These are phyloP conservation scores for Volvox carteri DNA, from an alignment of 163 green algal genomes.

Conservation along the genomic window DNA sequence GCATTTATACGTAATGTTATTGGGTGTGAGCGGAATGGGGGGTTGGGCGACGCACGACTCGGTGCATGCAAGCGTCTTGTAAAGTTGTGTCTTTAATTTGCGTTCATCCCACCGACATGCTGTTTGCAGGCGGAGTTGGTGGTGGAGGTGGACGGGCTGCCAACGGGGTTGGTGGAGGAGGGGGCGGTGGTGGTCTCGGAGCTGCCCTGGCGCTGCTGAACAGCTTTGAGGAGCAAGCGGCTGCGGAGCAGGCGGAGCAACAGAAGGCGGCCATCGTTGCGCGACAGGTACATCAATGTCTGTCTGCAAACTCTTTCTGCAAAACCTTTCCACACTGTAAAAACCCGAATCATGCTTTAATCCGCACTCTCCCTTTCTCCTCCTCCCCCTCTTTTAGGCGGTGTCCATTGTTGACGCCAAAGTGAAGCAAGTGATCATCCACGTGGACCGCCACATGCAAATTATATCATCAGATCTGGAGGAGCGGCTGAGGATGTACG, in stretches of 20 bases:
- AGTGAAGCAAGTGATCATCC: conserved; percentile 39
- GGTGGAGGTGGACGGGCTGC: conserved; percentile 14
- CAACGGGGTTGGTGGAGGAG: not conserved
- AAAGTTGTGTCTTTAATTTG: no score
- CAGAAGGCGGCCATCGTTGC: conserved; percentile 47
- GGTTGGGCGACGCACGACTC: no score
- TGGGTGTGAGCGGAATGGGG: no score
- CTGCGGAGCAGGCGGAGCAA: conserved; percentile 38
- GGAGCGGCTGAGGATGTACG: conserved; percentile 48
- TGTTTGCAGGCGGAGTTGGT: not conserved
- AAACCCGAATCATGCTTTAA: not conserved
- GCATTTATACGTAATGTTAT: no score
- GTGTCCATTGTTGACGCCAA: conserved; percentile 51
- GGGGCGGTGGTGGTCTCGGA: not conserved
- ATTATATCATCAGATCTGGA: conserved; percentile 25
- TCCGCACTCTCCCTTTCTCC: not conserved
- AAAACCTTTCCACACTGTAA: not conserved
- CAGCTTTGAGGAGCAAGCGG: conserved; percentile 52
- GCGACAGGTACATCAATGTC: no score
- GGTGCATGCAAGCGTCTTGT: no score
- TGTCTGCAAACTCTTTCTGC: no score
- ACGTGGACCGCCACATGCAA: conserved; percentile 54
- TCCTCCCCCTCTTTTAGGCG: not conserved
- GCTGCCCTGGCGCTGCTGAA: conserved; percentile 44
- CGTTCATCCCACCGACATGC: no score